phyloP scores from a whole-genome alignment of 2,329 filamentous ascomycete genomes.

The Tolypocladium album region DNA sequence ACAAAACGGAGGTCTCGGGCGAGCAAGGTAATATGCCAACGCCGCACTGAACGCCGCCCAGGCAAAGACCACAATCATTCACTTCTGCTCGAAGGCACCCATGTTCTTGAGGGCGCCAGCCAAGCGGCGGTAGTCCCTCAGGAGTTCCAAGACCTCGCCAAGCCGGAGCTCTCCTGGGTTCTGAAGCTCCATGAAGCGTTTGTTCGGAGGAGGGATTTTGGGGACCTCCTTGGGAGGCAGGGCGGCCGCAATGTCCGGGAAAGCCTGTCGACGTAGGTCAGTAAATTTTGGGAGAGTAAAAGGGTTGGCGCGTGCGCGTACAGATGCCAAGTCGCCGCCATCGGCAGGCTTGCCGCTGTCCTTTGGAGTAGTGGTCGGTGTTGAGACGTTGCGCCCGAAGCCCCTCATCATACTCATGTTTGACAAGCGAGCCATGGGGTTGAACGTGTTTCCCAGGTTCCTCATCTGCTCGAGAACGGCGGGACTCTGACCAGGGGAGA shows the following conservation, averaged over 20 bases:
- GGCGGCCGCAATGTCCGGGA: slow-evolving; percentile 45
- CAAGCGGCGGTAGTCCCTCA: slow-evolving; percentile 65
- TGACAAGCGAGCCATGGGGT: slow-evolving; percentile 70
- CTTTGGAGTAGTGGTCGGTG: slow-evolving; percentile 21
- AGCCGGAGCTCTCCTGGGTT: slow-evolving; percentile 60
- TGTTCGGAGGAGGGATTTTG: slow-evolving; percentile 55
- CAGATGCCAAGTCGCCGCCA: slow-evolving; percentile 46
- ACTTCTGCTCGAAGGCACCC: slow-evolving; percentile 44
- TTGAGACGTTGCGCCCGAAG: slow-evolving; percentile 51
- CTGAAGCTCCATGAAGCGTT: slow-evolving; percentile 62
- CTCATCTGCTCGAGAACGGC: slow-evolving; percentile 71
- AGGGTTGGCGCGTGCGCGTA: slow-evolving; percentile 22
- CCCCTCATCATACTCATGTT: slow-evolving; percentile 64
- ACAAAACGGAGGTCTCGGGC: neutral
- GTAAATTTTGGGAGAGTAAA: neutral
- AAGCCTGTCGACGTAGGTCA: slow-evolving; percentile 32
- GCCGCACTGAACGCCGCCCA: neutral
- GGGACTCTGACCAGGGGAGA: slow-evolving; percentile 26
- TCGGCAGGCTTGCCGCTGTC: slow-evolving; percentile 31
- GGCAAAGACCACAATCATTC: neutral
- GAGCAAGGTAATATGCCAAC: neutral
- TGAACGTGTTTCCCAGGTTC: slow-evolving; percentile 68
- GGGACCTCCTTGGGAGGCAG: slow-evolving; percentile 43
- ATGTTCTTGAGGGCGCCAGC: slow-evolving; percentile 53
- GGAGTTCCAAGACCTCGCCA: slow-evolving; percentile 60